Evolutionary conservation across 192 early-diverging fungal species (phyloP), one percentile per base, ranked within the genome.

Genomic region (Coemansia sp.): DNA sequence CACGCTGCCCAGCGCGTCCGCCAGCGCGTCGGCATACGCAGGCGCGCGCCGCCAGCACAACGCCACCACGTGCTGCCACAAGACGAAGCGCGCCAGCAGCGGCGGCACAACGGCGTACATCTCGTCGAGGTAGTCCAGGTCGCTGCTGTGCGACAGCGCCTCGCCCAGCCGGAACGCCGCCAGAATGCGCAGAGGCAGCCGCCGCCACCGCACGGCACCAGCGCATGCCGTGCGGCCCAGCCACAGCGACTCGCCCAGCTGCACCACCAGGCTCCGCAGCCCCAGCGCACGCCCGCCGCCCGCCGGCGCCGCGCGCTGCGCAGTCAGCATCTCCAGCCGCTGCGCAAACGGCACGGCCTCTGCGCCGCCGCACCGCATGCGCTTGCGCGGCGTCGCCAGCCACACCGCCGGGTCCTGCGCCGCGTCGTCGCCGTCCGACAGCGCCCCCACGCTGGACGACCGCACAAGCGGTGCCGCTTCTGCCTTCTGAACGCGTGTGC

Each of bases 301-400:
- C 22, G 57, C 54, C 5, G 68, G 50, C 9, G 9, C 14, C 2
- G 39, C 39, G 22, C 57, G 19, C 17, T 57, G 53, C n/a, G 62
- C 57, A 17, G 66, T 53, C 43, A 78, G 61, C 45, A 48, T 59
- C 45, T 78, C 74, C 25, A 78, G 30, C 12, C 74, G 68, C 30
- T 56, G 50, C 10, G 57, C 21, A 57, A 78, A 78, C 24, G 74
- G 70, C 57, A 33, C 39, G 0, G 21, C 6, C 41, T 17, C 21
- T 18, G 34, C 11, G 59, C 54, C 15, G 17, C 13, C 0, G 68
- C 64, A 60, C 30, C 62, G 56, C 25, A 46, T 54, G 2, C 68
- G 68, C 53, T 78, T 78, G 6, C 69, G 75, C 7, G 75, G 75
- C 6, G 75, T 78, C 4, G 75, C 69, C 30, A 78, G 69, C 75